Percentiles rank a stretch among this genome's conserved stretches.
phyloP scores from a whole-genome alignment of 2,329 filamentous ascomycete species.

The Calycina herbarum region DNA sequence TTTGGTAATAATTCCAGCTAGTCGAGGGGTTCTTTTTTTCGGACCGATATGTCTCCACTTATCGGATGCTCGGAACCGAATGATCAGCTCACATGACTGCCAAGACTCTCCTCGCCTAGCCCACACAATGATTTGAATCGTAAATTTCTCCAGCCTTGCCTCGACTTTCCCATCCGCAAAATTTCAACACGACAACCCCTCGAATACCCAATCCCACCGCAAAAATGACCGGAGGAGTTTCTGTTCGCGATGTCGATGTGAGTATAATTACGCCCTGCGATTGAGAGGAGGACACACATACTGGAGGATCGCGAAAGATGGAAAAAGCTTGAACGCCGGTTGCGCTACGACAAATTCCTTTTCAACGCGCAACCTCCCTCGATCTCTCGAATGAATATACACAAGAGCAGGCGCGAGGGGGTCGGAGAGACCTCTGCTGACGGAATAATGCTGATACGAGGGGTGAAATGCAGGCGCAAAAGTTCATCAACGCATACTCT shows the following conservation, averaged over 20 bases:
- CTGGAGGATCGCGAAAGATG: slow-evolving; percentile 17
- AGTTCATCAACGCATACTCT: slow-evolving; percentile 85
- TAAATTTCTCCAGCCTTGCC: slow-evolving; percentile 5
- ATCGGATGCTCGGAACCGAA: too few relatives aligned
- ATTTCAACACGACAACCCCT: slow-evolving; percentile 21
- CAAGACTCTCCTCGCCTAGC: not conserved
- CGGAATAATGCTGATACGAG: slow-evolving; percentile 69
- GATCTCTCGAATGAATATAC: slow-evolving; percentile 31
- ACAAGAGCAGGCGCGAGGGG: slow-evolving; percentile 69
- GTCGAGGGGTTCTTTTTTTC: too few relatives aligned
- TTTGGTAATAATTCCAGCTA: too few relatives aligned
- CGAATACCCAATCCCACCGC: slow-evolving; percentile 47
- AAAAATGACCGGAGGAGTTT: slow-evolving; percentile 78
- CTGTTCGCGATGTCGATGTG: slow-evolving; percentile 85
- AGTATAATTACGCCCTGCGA: slow-evolving; percentile 44
- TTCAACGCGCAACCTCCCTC: slow-evolving; percentile 20
- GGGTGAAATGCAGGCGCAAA: slow-evolving; percentile 65
- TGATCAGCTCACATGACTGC: not conserved
- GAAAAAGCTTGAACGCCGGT: slow-evolving; percentile 13
- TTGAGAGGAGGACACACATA: not conserved
- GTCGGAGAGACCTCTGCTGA: slow-evolving; percentile 71
- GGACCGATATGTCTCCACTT: too few relatives aligned
- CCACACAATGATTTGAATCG: slow-evolving; percentile 7
- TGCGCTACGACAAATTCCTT: slow-evolving; percentile 2
- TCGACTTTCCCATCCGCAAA: slow-evolving; percentile 5